phyloP scores from a whole-genome alignment of 805 yeast genomes.

The Jamesozyma hellenica region DNA sequence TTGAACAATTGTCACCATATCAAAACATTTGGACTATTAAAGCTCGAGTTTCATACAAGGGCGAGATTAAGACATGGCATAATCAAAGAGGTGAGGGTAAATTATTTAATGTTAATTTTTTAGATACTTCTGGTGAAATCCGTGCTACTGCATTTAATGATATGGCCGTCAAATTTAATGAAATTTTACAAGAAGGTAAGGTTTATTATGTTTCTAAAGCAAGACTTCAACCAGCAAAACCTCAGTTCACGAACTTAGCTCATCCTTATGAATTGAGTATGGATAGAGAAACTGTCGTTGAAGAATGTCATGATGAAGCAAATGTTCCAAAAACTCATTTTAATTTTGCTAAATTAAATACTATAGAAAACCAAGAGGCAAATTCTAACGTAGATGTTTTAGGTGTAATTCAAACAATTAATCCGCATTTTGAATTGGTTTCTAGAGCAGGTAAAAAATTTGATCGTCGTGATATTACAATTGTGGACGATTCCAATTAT shows the following conservation, averaged over 20 bases:
- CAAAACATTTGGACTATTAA: constrained; percentile 86
- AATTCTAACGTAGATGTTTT: constrained; percentile 75
- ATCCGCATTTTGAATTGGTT: constrained; percentile 65
- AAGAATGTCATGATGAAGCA: constrained; percentile 49
- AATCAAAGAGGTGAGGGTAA: constrained; percentile 83
- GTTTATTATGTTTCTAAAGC: constrained; percentile 79
- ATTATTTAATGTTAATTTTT: constrained; percentile 73
- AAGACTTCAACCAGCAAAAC: constrained; percentile 71
- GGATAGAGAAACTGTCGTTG: constrained; percentile 69
- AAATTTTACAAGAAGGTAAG: constrained; percentile 74
- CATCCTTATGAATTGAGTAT: constrained; percentile 84
- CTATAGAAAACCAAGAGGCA: constrained; percentile 56
- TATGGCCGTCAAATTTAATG: constrained; percentile 68
- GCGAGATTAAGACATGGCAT: constrained; percentile 81
- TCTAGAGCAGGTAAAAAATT: constrained; percentile 88
- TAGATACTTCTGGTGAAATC: constrained; percentile 94
- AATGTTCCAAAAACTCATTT: constrained; percentile 73
- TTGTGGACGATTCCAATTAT: constrained; percentile 77
- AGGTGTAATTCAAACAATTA: constrained; percentile 73
- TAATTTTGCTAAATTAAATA: constrained; percentile 60
- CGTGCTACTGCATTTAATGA: constrained; percentile 92
- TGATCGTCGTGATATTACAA: constrained; percentile 78
- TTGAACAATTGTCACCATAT: constrained; percentile 85
- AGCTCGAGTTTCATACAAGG: constrained; percentile 82
- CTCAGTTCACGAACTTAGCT: constrained; percentile 69